A percentile compares a stretch with the other conserved stretches of the same genome.
These are phyloP conservation scores for Abrus precatorius DNA, from an alignment of 306 rosid species.

Conservation along the genomic window DNA sequence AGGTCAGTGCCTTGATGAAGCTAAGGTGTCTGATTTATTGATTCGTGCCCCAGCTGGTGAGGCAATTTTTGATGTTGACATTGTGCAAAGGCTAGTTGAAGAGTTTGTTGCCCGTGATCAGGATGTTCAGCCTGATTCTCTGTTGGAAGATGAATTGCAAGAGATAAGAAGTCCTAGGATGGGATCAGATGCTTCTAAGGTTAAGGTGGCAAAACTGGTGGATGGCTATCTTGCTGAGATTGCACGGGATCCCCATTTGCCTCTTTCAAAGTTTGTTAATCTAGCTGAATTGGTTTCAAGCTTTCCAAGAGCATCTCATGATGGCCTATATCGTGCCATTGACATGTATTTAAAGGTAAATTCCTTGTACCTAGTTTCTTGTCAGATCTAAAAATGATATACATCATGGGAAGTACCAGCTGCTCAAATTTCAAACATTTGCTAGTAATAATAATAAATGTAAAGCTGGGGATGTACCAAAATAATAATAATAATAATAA, in stretches of 20 bases:
- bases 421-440: background rate
- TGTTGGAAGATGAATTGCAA: slow-evolving; percentile 67
- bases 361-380: background rate
- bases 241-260: slow-evolving; percentile 76
- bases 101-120: slow-evolving; percentile 66
- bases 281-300: slow-evolving; percentile 77
- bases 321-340: slow-evolving; percentile 89
- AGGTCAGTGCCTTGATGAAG: slow-evolving; percentile 83
- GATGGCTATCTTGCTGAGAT: slow-evolving; percentile 90
- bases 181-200: slow-evolving; percentile 66
- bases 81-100: slow-evolving; percentile 81
- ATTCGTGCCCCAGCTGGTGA: slow-evolving; percentile 62
- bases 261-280: slow-evolving; percentile 60
- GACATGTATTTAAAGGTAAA: slow-evolving; percentile 89
- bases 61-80: slow-evolving; percentile 65
- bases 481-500: no score
- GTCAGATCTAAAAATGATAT: slow-evolving; percentile 15
- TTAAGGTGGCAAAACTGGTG: slow-evolving; percentile 80
- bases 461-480: background rate
- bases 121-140: slow-evolving; percentile 55
- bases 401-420: background rate
- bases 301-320: slow-evolving; percentile 81
- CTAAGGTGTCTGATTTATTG: slow-evolving; percentile 75
- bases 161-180: slow-evolving; percentile 72
- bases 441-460: background rate